Conservation (phyloP, 148 eudicot species). For the Heliamphora exappendiculata region DNA sequence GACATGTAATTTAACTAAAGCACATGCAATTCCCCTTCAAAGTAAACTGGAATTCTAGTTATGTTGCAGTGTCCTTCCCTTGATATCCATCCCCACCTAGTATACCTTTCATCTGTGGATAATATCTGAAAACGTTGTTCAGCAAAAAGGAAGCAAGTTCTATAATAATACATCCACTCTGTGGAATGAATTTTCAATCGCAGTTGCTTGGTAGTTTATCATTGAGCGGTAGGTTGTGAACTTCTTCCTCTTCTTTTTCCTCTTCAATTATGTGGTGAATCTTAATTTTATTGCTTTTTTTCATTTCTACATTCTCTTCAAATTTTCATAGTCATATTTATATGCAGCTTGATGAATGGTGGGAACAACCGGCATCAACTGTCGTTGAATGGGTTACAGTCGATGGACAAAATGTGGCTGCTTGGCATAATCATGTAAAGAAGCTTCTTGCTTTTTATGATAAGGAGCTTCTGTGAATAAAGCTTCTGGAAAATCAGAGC, state of each 20-base stretch:
- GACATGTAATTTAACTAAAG: background rate
- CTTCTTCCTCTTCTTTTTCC: background rate
- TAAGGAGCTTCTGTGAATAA: slow-evolving; percentile 44
- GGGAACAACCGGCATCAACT: slow-evolving; percentile 98
- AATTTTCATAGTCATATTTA: background rate
- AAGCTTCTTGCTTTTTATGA: slow-evolving; percentile 83
- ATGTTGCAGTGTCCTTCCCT: background rate
- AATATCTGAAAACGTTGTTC: background rate
- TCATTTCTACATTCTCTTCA: background rate
- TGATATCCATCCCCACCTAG: background rate
- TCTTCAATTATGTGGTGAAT: background rate
- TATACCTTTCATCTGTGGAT: background rate
- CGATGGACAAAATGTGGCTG: slow-evolving; percentile 84
- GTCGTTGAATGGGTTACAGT: slow-evolving; percentile 93
- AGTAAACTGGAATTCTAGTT: background rate
- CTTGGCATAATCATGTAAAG: slow-evolving; percentile 92
- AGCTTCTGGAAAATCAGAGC: background rate
- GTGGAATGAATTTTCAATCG: background rate
- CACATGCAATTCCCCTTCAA: background rate
- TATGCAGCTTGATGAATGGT: slow-evolving; percentile 96
- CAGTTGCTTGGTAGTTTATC: background rate
- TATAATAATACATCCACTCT: background rate
- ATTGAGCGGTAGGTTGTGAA: background rate
- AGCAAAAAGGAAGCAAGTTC: background rate
- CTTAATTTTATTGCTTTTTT: background rate